Base-by-base conservation (phyloP, 108 stramenopile genomes). In the Fragilariopsis cylindrus region DNA sequence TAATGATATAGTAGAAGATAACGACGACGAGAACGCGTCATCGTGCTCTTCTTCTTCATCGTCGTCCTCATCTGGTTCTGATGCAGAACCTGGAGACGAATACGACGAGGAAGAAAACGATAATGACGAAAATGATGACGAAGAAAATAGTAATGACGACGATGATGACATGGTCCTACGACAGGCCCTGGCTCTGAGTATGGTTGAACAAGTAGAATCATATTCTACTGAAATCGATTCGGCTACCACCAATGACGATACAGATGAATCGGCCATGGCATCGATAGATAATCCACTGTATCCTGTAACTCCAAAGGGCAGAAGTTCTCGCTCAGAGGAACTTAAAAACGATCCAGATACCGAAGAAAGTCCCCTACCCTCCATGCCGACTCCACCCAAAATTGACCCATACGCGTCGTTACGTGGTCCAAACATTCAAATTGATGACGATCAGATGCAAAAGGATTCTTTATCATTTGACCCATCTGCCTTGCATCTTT, bases 401-500 rank as follows among this genome's bases (percentile, higher is more conserved):
- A 4, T 49, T 7, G 75, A 84, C 63, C 75, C 80, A 6, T 81
- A 81, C 18, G 52, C 57, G 39, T 60, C 16, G 43, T 11, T 45
- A n/a, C 19, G 54, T 9, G 12, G 47, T 9, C 50, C 74, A 19
- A 46, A 62, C 8, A 45, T 42, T 3, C 67, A 43, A 7, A 63
- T 48, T 19, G 74, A 72, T 62, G 76, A 80, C 56, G 49, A 75
- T 54, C 43, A 63, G 46, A 50, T 48, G 18, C 56, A 73, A 47
- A 57, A 41, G 48, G 72, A 69, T 11, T 79, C 76, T n/a, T 65
- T 75, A 2, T 77, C 78, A 21, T 83, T 89, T 65, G 89, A 92
- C 48, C 89, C 92, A 11, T 57, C 88, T 16, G 76, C 85, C 5
- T 55, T 90, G 18, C 76, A 80, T 16, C 70, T 53, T 12, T 93